Base-by-base conservation (phyloP, 257 asterid genomes). In the Linaria vulgaris region DNA sequence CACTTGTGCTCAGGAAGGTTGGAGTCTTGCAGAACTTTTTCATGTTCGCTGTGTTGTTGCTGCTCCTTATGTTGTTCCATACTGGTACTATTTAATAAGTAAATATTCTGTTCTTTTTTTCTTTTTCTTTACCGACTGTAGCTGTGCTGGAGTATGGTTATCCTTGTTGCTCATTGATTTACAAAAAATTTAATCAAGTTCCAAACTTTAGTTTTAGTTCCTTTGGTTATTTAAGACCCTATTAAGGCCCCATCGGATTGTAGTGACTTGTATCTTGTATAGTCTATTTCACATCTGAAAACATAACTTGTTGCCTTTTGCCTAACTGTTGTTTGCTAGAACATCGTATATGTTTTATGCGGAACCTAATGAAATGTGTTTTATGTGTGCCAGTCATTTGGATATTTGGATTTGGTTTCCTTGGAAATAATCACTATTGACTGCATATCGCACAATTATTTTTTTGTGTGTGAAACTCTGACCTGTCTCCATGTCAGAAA, bases 1-100 rank as follows among this genome's bases (percentile, higher is more conserved):
- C 48, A 27, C 45, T 48, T 74, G 68, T 67, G 68, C 67, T 53
- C 80, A 92, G 98, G 98, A 92, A 82, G 98, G 98, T 68, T 92
- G 98, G 98, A 89, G 86, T 69, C 83, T 92, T 71, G 98, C 98
- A 0, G 98, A 92, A 80, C 88, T 92, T 63, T 92, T 89, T 75
- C 77, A 72, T 51, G 77, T 92, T 61, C 84, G 50, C 44, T 92
- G 98, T 79, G 72, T 82, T 74, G 89, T 87, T 73, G 91, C 90
- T 76, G 94, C 98, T 78, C 97, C 98, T 45, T 92, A 89, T 81
- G 94, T 89, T 13, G 94, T 89, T 68, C 98, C 98, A 45, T 92
- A 92, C 76, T 83, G 98, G 98, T 92, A 78, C 37, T 23, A 25
- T 23, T 59, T 15, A 4, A 47, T 47, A 3, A 11, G 46, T 46